Evolutionary conservation across 306 rosid species (phyloP), one percentile per base, ranked within the genome.

Genomic region (Castanea crenata): DNA sequence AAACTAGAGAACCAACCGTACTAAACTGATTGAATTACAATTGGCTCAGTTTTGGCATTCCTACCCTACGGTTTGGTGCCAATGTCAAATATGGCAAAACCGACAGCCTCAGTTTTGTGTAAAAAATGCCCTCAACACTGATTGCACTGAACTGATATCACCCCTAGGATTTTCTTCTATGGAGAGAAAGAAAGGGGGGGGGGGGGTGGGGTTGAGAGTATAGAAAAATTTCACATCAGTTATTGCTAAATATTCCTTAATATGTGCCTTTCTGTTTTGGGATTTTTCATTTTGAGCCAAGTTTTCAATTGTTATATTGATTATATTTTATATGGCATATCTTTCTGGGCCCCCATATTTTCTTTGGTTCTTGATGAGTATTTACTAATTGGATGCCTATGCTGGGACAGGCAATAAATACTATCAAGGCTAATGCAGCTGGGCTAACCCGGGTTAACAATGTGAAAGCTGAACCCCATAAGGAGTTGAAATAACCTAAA

Each of bases 401-500:
- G 68, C 62, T 71, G 75, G 54, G 58, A 58, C 90, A 95, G 98
- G 92, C 90, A 52, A 86, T 92, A 80, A 82, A 32, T 59, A 91
- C 87, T 71, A 83, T 91, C 84, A 95, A 90, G 84, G 93, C 97
- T 68, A 83, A 74, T 74, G 89, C 91, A 41, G 90, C 93, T 31
- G 97, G 88, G 49, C 75, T 59, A 75, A 73, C 91, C 41, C 80
- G 69, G 68, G 82, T 76, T 46, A 89, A 77, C 74, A 89, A 78
- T 34, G 83, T 69, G 71, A 90, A 91, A 84, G 77, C 89, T 41
- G 87, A 81, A 71, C 77, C 81, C 16, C 82, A 13, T 69, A 51
- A 69, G 74, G 84, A 76, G 68, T 35, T 82, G 70, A 56, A n/a
- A 21, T 86, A 81, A 80, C 72, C 80, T 70, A 80, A 80, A 76